A percentile compares a stretch with the other conserved stretches of the same genome.
Evolutionary conservation across 768 basidiomycete species (phyloP).

Genomic region (Boletales sp.): DNA sequence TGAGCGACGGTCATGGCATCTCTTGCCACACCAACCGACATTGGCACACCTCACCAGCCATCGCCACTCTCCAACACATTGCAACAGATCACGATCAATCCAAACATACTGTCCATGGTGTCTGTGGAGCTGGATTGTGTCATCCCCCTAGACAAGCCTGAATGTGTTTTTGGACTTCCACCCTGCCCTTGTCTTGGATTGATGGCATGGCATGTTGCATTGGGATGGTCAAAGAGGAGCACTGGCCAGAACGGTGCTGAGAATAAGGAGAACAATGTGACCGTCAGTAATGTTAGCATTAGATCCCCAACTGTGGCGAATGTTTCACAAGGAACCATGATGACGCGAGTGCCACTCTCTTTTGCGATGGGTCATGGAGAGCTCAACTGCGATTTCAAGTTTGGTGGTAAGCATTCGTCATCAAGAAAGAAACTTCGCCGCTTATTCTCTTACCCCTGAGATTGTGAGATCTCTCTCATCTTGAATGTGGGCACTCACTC

Average conservation of each 20-base stretch:
- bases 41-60: slow-evolving; percentile 8
- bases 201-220: slow-evolving; percentile 48
- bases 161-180: slow-evolving; percentile 20
- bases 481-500: too few species aligned
- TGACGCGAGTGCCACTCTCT: too few species aligned
- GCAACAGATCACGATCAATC: slow-evolving; percentile 42
- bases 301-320: too few species aligned
- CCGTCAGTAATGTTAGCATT: slow-evolving; percentile 4
- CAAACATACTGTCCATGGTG: slow-evolving; percentile 33
- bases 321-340: too few species aligned
- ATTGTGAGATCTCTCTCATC: too few species aligned
- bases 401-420: too few species aligned
- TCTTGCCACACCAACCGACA: slow-evolving; percentile 20
- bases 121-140: slow-evolving; percentile 31
- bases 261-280: slow-evolving; percentile 53
- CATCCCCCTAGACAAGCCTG: slow-evolving; percentile 28
- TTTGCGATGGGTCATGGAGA: too few species aligned
- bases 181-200: slow-evolving; percentile 53
- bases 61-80: slow-evolving; percentile 32
- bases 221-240: slow-evolving; percentile 66
- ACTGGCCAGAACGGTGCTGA: slow-evolving; percentile 48
- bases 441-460: too few species aligned
- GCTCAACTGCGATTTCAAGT: too few species aligned
- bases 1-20: slow-evolving; percentile 21
- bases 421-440: too few species aligned